Conservation (phyloP, 768 basidiomycete species). For the Mycena vitilis region DNA sequence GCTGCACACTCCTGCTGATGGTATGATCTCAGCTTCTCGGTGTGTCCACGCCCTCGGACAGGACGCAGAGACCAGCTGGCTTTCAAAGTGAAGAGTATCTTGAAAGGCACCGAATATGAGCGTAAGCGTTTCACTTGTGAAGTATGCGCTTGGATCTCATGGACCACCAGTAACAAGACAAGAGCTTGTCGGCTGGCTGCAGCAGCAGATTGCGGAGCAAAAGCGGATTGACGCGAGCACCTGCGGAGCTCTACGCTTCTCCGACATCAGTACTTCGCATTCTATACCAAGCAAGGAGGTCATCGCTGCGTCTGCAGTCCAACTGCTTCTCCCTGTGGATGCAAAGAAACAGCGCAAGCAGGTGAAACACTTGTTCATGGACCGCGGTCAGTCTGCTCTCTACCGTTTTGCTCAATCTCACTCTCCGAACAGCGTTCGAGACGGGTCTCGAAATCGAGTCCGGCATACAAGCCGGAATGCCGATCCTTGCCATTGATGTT, state of each 20-base stretch:
- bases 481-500: slow-evolving; percentile 81
- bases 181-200: slow-evolving; percentile 81
- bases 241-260: slow-evolving; percentile 62
- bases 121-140: slow-evolving; percentile 52
- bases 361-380: slow-evolving; percentile 74
- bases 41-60: slow-evolving; percentile 63
- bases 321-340: slow-evolving; percentile 75
- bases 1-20: neutral
- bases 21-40: slow-evolving; percentile 49
- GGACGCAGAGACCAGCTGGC: slow-evolving; percentile 70
- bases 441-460: slow-evolving; percentile 67
- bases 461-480: slow-evolving; percentile 69
- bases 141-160: slow-evolving; percentile 20
- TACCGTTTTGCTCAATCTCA: neutral
- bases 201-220: slow-evolving; percentile 83
- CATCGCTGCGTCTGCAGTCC: slow-evolving; percentile 58
- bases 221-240: slow-evolving; percentile 77
- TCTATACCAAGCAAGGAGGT: slow-evolving; percentile 52
- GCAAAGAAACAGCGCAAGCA: slow-evolving; percentile 80
- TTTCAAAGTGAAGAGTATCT: slow-evolving; percentile 86
- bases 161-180: slow-evolving; percentile 57
- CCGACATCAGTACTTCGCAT: slow-evolving; percentile 51
- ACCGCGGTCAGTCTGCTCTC: slow-evolving; percentile 62
- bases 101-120: slow-evolving; percentile 82
- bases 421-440: slow-evolving; percentile 67